phyloP scores from a whole-genome alignment of 768 basidiomycete genomes.

The Rickenella mellea region DNA sequence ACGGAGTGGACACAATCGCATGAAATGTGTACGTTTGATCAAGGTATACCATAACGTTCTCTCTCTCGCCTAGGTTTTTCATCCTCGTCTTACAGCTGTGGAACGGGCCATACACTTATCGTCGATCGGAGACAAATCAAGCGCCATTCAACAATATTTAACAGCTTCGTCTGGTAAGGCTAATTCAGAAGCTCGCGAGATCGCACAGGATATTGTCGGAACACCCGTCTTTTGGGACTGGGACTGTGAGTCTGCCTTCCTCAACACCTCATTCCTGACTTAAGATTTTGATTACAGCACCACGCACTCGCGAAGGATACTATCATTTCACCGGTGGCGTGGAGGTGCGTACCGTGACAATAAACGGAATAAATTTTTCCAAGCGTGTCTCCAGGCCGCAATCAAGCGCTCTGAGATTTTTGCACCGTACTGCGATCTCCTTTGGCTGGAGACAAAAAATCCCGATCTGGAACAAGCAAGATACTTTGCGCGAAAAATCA shows the following conservation, averaged over 20 bases:
- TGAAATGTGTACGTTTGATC: constrained; percentile 72
- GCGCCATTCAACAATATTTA: constrained; percentile 49
- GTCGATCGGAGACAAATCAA: constrained; percentile 39
- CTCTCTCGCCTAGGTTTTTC: background rate
- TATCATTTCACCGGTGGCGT: constrained; percentile 81
- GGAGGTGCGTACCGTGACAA: constrained; percentile 29
- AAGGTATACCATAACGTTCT: constrained; percentile 52
- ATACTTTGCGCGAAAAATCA: constrained; percentile 67
- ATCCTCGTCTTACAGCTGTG: constrained; percentile 34
- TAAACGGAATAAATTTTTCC: background rate
- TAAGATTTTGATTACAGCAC: constrained; percentile 35
- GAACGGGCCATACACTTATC: constrained; percentile 46
- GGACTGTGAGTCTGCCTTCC: constrained; percentile 49
- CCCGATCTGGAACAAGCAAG: constrained; percentile 76
- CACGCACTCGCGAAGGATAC: constrained; percentile 85
- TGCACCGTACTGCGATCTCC: constrained; percentile 79
- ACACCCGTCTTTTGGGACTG: constrained; percentile 78
- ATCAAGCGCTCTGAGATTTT: constrained; percentile 73
- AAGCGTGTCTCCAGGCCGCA: constrained; percentile 40
- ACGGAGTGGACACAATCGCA: constrained; percentile 62
- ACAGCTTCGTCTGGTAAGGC: constrained; percentile 54
- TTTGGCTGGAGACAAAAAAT: constrained; percentile 91
- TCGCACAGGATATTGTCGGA: constrained; percentile 70
- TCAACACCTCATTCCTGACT: background rate
- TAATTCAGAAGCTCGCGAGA: constrained; percentile 57